Conservation (phyloP, 164 flowering plant species). For the Liriodendron chinense region DNA sequence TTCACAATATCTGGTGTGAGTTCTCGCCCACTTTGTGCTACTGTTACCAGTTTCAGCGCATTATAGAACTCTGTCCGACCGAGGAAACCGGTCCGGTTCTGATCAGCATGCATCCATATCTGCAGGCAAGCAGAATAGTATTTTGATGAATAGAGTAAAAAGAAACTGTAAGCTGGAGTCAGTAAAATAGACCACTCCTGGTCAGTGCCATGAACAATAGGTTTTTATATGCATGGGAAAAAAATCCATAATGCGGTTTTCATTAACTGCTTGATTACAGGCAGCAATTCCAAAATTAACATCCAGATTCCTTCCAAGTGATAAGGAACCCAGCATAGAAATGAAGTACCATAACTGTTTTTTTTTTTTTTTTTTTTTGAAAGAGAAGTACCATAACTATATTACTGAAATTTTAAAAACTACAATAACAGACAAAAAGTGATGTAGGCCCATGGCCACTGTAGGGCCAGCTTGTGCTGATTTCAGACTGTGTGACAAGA, state of each 20-base stretch:
- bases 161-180: not conserved
- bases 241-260: not conserved
- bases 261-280: not conserved
- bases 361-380: too few species aligned
- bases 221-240: not conserved
- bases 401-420: not conserved
- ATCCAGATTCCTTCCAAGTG: not conserved
- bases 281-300: not conserved
- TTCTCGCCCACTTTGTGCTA: conserved; percentile 90
- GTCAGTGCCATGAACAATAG: not conserved
- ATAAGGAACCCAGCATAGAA: not conserved
- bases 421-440: not conserved
- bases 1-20: conserved; percentile 88
- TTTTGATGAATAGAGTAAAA: not conserved
- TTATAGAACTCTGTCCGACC: conserved; percentile 82
- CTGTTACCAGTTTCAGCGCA: conserved; percentile 92
- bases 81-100: conserved; percentile 68
- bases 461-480: not conserved
- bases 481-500: not conserved
- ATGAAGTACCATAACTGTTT: not conserved
- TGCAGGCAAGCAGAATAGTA: conserved; percentile 23
- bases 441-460: too few species aligned
- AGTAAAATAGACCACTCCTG: not conserved
- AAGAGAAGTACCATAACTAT: not conserved
- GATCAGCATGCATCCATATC: conserved; percentile 94